A percentile compares a stretch with the other conserved stretches of the same genome.
phyloP scores from a whole-genome alignment of 305 asterid species.

The Fraxinus ornus region DNA sequence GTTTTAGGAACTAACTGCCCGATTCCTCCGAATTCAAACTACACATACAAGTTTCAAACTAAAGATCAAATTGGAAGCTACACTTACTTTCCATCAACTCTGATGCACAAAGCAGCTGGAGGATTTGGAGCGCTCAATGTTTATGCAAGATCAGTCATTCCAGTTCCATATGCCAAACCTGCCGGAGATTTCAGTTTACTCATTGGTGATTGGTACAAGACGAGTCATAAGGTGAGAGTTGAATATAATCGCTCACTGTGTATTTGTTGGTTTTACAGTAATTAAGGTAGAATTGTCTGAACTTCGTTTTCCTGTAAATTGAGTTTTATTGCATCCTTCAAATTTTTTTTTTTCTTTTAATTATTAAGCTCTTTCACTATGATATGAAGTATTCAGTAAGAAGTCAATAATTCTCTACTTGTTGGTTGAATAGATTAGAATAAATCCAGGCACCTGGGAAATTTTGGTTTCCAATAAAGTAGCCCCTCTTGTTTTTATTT shows the following conservation, averaged over 20 bases:
- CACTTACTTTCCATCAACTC: constrained; percentile 80
- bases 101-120: constrained; percentile 81
- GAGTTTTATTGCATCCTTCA: background rate
- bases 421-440: background rate
- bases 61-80: constrained; percentile 93
- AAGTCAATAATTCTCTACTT: background rate
- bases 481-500: background rate
- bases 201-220: too few relatives aligned
- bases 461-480: background rate
- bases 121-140: constrained; percentile 76
- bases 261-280: background rate
- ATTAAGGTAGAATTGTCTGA: background rate
- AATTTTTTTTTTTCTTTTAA: background rate
- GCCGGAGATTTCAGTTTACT: constrained; percentile 69
- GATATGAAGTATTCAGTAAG: background rate
- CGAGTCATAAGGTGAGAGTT: too few relatives aligned
- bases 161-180: constrained; percentile 78
- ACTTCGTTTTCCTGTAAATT: background rate
- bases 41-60: constrained; percentile 77
- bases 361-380: background rate
- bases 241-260: too few relatives aligned
- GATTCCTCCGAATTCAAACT: constrained; percentile 75
- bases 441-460: background rate
- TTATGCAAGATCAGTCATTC: constrained; percentile 71
- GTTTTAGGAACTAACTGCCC: constrained; percentile 94